Base-by-base conservation (phyloP, 805 yeast genomes). In the Pichia californica region DNA sequence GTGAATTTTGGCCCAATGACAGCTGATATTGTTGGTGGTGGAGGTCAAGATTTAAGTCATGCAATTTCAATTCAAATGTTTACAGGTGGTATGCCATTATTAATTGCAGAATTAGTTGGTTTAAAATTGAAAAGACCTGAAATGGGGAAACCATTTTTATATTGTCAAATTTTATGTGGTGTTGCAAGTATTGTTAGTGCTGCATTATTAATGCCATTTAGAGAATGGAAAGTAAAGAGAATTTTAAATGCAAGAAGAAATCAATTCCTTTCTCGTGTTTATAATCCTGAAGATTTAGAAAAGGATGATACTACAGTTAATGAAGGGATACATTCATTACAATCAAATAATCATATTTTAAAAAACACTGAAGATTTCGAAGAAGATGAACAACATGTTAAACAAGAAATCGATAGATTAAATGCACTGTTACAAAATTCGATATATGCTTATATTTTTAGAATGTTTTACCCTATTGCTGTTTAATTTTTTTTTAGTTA, bases 161-260 rank as follows among this genome's bases (percentile, higher is more conserved):
- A 79, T 52, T 70, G 84, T 16, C 88, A 82, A 53, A 68, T 80
- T 1, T 77, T 79, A 52, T 76, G 78, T 13, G 84, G 83, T 4
- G 44, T 60, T 28, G 53, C 68, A 16, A 62, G 76, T 40, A 71
- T 73, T 41, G 56, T 71, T 9, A 62, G 63, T 19, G 73, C 74
- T 0, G 46, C 70, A 5, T 5, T 73, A 2, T 48, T 80, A 31
- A 47, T 79, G 2, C 63, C 77, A 1, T 64, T 77, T 32, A 67
- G 89, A 53, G 83, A 79, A 52, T 70, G 71, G 68, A 66, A 76
- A 44, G 75, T 81, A 2, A 56, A 67, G 35, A 58, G 72, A 36
- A 65, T 66, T 54, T 47, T 77, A 13, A 44, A 32, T 5, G 57
- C 57, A 3, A 53, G 64, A 47, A 28, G 42, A 14, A 42, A 50